A percentile compares a stretch with the other conserved stretches of the same genome.
These are phyloP conservation scores for Isabelozyma gotoi DNA, from an alignment of 805 yeast species.

Conservation along the genomic window DNA sequence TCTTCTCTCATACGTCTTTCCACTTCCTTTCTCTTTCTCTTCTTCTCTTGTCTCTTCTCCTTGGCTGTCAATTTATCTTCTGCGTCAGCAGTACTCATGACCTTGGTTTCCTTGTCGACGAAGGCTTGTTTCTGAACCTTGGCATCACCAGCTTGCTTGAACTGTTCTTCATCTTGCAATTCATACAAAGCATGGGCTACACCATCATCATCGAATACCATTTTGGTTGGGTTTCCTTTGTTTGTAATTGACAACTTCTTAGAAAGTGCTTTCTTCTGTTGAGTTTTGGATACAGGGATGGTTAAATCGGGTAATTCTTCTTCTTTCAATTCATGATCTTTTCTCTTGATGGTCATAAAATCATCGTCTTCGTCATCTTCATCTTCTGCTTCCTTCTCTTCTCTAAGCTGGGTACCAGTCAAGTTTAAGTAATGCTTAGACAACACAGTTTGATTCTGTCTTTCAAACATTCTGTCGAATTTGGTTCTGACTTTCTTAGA, in stretches of 20 bases:
- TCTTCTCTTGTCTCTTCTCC: conserved; percentile 82
- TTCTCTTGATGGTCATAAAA: conserved; percentile 77
- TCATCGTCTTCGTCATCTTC: conserved; percentile 63
- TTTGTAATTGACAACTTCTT: conserved; percentile 68
- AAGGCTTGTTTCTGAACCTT: conserved; percentile 64
- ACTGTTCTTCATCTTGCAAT: conserved; percentile 85
- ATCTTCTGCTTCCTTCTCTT: conserved; percentile 41
- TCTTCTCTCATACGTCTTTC: conserved; percentile 56
- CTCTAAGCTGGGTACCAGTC: conserved; percentile 45
- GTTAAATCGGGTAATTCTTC: conserved; percentile 62
- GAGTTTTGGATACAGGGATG: conserved; percentile 76
- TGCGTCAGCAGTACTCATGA: conserved; percentile 70
- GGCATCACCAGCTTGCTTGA: conserved; percentile 72
- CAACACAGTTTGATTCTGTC: conserved; percentile 88
- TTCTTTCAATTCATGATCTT: conserved; percentile 68
- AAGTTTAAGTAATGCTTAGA: conserved; percentile 84
- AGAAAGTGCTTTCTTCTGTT: conserved; percentile 80
- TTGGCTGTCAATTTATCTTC: conserved; percentile 77
- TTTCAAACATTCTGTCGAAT: conserved; percentile 93
- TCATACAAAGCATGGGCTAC: conserved; percentile 88
- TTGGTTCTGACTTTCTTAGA: conserved; percentile 68
- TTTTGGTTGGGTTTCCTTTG: conserved; percentile 71
- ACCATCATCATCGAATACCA: conserved; percentile 93
- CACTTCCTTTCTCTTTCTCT: conserved; percentile 79
- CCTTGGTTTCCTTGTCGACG: conserved; percentile 61